These are phyloP conservation scores for Apodospora peruviana DNA, from an alignment of 495 filamentous ascomycete genomes.

Conservation along the genomic window DNA sequence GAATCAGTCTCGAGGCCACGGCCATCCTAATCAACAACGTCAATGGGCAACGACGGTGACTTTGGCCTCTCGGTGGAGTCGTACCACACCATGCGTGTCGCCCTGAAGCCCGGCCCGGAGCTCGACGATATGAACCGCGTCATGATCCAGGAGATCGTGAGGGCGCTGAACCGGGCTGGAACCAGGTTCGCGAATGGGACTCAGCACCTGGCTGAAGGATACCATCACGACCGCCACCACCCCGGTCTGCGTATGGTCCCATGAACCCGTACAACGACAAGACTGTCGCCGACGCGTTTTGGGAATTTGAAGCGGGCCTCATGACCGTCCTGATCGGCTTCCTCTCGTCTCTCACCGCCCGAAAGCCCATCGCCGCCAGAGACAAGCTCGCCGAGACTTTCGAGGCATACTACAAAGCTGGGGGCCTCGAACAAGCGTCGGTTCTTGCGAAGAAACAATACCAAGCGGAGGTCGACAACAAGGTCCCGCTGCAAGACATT, in stretches of 20 bases:
- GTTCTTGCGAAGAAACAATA: slow-evolving; percentile 26
- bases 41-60: slow-evolving; percentile 16
- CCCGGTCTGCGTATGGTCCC: slow-evolving; percentile 42
- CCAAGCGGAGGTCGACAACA: slow-evolving; percentile 23
- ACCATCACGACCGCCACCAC: slow-evolving; percentile 46
- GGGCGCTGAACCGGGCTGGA: not conserved
- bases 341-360: slow-evolving; percentile 34
- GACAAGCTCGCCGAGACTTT: slow-evolving; percentile 33
- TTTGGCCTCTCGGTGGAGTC: slow-evolving; percentile 26
- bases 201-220: slow-evolving; percentile 34
- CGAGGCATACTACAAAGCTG: slow-evolving; percentile 30
- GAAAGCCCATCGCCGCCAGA: slow-evolving; percentile 35
- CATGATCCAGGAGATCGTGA: slow-evolving; percentile 25
- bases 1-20: slow-evolving; percentile 21
- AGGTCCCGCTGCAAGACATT: slow-evolving; percentile 33
- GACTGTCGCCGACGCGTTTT: slow-evolving; percentile 36
- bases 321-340: slow-evolving; percentile 27
- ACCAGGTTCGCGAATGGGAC: not conserved
- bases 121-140: slow-evolving; percentile 33
- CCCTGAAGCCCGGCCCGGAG: slow-evolving; percentile 23
- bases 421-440: slow-evolving; percentile 30
- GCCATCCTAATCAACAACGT: not conserved
- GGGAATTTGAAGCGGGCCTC: slow-evolving; percentile 40
- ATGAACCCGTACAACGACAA: slow-evolving; percentile 43
- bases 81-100: slow-evolving; percentile 25